Conservation (phyloP, 169 alveolate species). For the Babesia microti region DNA sequence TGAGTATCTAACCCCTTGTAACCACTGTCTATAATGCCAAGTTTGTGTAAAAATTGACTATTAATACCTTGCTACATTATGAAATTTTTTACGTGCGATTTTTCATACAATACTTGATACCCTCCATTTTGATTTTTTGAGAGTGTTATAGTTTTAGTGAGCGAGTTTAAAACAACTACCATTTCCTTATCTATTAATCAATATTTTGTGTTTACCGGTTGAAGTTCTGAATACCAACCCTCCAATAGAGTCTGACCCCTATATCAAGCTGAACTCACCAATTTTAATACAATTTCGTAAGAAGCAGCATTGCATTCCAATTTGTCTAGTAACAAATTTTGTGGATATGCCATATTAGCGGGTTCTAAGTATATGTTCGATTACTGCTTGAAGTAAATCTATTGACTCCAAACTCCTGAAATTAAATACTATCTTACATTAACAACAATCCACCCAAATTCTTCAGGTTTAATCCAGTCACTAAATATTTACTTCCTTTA, state of each 20-base stretch:
- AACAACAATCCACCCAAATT: constrained; percentile 29
- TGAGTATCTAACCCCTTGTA: constrained; percentile 30
- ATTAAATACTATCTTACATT: too few relatives aligned
- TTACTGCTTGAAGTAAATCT: constrained; percentile 20
- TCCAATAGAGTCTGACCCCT: constrained; percentile 36
- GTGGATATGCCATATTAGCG: constrained; percentile 18
- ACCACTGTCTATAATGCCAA: constrained; percentile 34
- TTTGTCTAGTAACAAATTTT: constrained; percentile 10
- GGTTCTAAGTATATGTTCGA: constrained; percentile 27
- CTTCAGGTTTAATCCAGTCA: constrained; percentile 25
- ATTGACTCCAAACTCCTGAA: too few relatives aligned
- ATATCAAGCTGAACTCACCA: constrained; percentile 5
- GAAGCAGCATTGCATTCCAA: constrained; percentile 26
- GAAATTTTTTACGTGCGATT: constrained; percentile 11
- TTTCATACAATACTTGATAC: constrained; percentile 14
- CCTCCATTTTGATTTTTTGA: constrained; percentile 6
- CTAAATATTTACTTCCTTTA: constrained; percentile 2
- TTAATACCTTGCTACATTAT: constrained; percentile 16
- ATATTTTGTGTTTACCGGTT: too few relatives aligned
- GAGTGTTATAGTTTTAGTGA: constrained; percentile 35
- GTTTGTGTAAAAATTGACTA: constrained; percentile 29
- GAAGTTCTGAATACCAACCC: constrained; percentile 33
- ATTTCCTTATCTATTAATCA: constrained; percentile 10
- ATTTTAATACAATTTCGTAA: constrained; percentile 14
- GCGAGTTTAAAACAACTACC: constrained; percentile 31